Evolutionary conservation across 768 basidiomycete genomes (phyloP), one percentile per base, ranked within the genome.

Genomic region (Boletus tylopilopsis): DNA sequence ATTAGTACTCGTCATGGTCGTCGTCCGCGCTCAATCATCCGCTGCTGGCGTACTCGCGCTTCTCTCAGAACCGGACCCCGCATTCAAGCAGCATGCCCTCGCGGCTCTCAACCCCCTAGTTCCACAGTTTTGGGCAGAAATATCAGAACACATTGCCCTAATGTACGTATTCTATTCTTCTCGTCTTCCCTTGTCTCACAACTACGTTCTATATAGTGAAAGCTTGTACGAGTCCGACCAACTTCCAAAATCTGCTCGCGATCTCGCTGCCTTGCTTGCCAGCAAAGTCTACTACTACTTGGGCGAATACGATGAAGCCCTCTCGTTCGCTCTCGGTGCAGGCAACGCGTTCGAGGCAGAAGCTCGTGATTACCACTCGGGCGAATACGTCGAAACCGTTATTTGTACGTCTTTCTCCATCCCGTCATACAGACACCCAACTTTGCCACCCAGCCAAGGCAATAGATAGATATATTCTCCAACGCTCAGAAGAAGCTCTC

Each of bases 261-360:
- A 89, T 60, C 79, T 84, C 43, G 94, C 96, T 18, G 92, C 94
- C 19, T 75, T 98, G 43, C 78, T 99, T 24, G 87, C 90, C n/a
- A 94, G 93, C 77, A 98, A 98, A 68, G 90, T 98, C 42, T 98
- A 98, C 71, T 98, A 93, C 72, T 95, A 88, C 77, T 77, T 99
- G 42, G 93, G 90, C 56, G 90, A 92, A 67, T 90, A 95, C 59
- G 92, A 94, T 62, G 96, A 99, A 66, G 91, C 94, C 24, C 79
- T 99, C 50, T 87, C 90, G 12, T 97, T 97, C 63, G 96, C 96
- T 19, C 82, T 99, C 40, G 87, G 88, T 49, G 91, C 95, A 16
- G 93, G 90, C 49, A 76, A 72, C 66, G 86, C 89, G 64, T 97
- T 98, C 63, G 85, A 90, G 65, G 76, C 74, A 2, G 88, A 92